Evolutionary conservation across 2,329 filamentous ascomycete genomes (phyloP).

Genomic region (Dactylellina drechsleri): DNA sequence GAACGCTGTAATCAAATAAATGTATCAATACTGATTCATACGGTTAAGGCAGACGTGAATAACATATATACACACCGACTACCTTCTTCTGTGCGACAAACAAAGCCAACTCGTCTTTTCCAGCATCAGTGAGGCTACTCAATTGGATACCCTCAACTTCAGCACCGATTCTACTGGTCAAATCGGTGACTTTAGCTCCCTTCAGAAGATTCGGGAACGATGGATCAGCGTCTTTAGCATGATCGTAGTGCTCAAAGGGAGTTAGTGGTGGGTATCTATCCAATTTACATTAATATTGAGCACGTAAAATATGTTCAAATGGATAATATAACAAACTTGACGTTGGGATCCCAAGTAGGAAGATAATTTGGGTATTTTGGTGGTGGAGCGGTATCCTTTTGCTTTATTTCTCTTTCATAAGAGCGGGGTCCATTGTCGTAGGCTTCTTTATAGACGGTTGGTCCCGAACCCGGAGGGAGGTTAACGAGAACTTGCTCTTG

Average conservation of each 20-base stretch:
- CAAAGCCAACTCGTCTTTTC: constrained; percentile 79
- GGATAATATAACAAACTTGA: constrained; percentile 64
- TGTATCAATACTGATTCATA: constrained; percentile 57
- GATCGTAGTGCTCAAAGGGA: constrained; percentile 77
- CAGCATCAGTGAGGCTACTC: constrained; percentile 72
- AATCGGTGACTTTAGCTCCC: constrained; percentile 65
- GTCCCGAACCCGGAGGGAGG: constrained; percentile 38
- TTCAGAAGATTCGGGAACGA: constrained; percentile 75
- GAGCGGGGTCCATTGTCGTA: constrained; percentile 48
- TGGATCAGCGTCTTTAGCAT: constrained; percentile 78
- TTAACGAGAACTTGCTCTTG: constrained; percentile 46
- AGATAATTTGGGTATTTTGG: constrained; percentile 78
- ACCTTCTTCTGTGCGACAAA: constrained; percentile 81
- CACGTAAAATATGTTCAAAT: not conserved
- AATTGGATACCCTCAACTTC: constrained; percentile 78
- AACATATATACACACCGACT: constrained; percentile 62
- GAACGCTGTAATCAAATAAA: constrained; percentile 67
- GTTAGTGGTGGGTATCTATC: constrained; percentile 71
- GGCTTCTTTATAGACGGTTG: constrained; percentile 52
- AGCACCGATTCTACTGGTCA: constrained; percentile 79
- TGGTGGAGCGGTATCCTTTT: constrained; percentile 60
- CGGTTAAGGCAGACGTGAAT: constrained; percentile 57
- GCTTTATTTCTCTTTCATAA: constrained; percentile 36
- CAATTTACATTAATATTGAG: not conserved
- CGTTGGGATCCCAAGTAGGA: constrained; percentile 72